Evolutionary conservation across 2,329 filamentous ascomycete genomes (phyloP).

Genomic region (Phaeosphaeriaceae sp.): DNA sequence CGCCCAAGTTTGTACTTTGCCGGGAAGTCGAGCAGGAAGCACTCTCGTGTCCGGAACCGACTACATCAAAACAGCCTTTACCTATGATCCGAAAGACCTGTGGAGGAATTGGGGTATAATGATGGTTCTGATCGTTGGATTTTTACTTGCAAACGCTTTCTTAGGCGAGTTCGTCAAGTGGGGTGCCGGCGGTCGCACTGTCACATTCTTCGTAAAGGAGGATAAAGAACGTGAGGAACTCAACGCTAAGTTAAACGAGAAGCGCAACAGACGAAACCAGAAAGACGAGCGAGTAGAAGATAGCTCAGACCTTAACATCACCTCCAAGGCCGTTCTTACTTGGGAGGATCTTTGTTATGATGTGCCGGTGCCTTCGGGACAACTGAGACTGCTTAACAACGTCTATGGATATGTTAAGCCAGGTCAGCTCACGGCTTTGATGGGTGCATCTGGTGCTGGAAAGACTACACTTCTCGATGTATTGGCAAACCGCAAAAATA

Average conservation of each 20-base stretch:
- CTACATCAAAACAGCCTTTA: slow-evolving; percentile 73
- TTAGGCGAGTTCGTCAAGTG: slow-evolving; percentile 80
- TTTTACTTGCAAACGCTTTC: slow-evolving; percentile 74
- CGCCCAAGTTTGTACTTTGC: slow-evolving; percentile 80
- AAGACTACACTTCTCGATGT: slow-evolving; percentile 88
- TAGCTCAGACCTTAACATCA: slow-evolving; percentile 57
- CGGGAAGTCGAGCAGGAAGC: slow-evolving; percentile 72
- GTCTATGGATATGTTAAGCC: slow-evolving; percentile 64
- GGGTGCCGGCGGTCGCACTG: slow-evolving; percentile 79
- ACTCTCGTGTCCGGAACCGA: slow-evolving; percentile 66
- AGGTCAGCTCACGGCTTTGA: slow-evolving; percentile 59
- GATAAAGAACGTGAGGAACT: slow-evolving; percentile 70
- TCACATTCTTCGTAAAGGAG: slow-evolving; percentile 77
- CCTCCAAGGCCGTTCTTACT: slow-evolving; percentile 62
- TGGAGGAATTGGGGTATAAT: slow-evolving; percentile 75
- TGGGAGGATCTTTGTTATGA: slow-evolving; percentile 67
- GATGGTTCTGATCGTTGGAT: slow-evolving; percentile 74
- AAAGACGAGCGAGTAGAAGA: slow-evolving; percentile 51
- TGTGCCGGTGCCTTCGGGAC: slow-evolving; percentile 70
- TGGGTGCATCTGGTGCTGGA: slow-evolving; percentile 67
- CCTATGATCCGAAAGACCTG: slow-evolving; percentile 69
- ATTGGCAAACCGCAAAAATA: slow-evolving; percentile 68
- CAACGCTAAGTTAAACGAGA: slow-evolving; percentile 67
- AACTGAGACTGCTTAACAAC: slow-evolving; percentile 61
- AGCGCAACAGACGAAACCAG: slow-evolving; percentile 61